These are phyloP conservation scores for Leccinum subgranulosum DNA, from an alignment of 768 basidiomycete genomes.

Conservation along the genomic window DNA sequence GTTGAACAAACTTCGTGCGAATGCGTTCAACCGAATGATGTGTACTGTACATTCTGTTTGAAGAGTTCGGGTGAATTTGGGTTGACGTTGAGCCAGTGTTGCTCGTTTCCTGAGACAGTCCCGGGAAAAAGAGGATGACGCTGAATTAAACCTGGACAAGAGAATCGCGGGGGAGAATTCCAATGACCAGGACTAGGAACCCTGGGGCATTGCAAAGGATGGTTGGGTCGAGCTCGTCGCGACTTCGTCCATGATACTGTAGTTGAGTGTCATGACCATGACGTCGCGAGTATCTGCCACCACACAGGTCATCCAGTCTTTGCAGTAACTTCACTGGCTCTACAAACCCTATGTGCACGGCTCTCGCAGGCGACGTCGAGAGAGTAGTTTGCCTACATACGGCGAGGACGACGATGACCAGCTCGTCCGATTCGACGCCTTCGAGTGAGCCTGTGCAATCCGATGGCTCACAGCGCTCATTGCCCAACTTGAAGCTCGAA, in stretches of 20 bases:
- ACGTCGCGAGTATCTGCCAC: slow-evolving; percentile 19
- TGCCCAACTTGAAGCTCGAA: slow-evolving; percentile 30
- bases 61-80: slow-evolving; percentile 59
- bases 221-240: slow-evolving; percentile 12
- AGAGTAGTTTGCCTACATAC: no score
- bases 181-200: slow-evolving; percentile 14
- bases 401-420: slow-evolving; percentile 45
- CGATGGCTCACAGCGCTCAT: slow-evolving; percentile 40
- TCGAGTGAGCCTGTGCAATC: slow-evolving; percentile 66
- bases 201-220: slow-evolving; percentile 4
- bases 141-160: slow-evolving; percentile 8
- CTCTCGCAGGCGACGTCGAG: slow-evolving; percentile 39
- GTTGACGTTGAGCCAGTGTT: slow-evolving; percentile 30
- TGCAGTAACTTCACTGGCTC: slow-evolving; percentile 50
- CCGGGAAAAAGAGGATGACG: slow-evolving; percentile 12
- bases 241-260: background rate
- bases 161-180: slow-evolving; percentile 18
- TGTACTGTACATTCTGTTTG: slow-evolving; percentile 53
- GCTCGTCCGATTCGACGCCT: slow-evolving; percentile 21
- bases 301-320: slow-evolving; percentile 38
- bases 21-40: slow-evolving; percentile 44
- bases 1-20: slow-evolving; percentile 46
- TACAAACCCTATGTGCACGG: slow-evolving; percentile 65
- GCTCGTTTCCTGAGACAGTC: slow-evolving; percentile 26
- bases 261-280: slow-evolving; percentile 24